These are phyloP conservation scores for Chenopodium berlandieri DNA, from an alignment of 148 eudicot species.

Conservation along the genomic window DNA sequence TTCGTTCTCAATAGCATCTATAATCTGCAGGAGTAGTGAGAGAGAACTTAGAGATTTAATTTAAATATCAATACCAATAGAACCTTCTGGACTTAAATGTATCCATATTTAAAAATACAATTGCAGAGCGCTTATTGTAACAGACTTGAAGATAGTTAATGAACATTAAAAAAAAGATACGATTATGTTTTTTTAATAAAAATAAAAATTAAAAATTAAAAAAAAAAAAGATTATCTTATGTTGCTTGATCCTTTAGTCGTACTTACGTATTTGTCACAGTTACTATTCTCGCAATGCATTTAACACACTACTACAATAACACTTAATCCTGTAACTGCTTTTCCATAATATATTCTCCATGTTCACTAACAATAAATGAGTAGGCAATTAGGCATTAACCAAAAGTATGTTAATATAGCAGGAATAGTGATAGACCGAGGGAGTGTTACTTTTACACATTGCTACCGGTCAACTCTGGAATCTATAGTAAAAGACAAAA, in stretches of 20 bases:
- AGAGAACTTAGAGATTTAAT: not conserved
- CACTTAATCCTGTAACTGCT: not conserved
- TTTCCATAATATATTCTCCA: not conserved
- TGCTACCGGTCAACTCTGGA: not conserved
- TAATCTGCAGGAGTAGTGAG: conserved; percentile 46
- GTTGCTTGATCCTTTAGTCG: too few species aligned
- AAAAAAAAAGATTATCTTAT: too few species aligned
- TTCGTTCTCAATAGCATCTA: conserved; percentile 89
- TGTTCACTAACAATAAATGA: not conserved
- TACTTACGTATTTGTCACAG: not conserved
- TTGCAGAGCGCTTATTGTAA: not conserved
- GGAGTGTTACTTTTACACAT: not conserved
- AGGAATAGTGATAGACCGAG: not conserved
- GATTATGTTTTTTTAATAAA: not conserved
- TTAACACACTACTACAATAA: not conserved
- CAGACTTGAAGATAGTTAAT: not conserved
- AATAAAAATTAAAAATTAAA: too few species aligned
- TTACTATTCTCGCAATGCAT: not conserved
- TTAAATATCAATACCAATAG: not conserved
- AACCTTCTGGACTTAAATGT: not conserved
- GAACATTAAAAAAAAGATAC: not conserved
- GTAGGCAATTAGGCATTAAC: not conserved
- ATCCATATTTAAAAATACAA: not conserved
- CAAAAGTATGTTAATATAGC: not conserved
- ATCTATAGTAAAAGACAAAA: not conserved